Evolutionary conservation across 306 rosid genomes (phyloP).

Genomic region (Styphnolobium japonicum): DNA sequence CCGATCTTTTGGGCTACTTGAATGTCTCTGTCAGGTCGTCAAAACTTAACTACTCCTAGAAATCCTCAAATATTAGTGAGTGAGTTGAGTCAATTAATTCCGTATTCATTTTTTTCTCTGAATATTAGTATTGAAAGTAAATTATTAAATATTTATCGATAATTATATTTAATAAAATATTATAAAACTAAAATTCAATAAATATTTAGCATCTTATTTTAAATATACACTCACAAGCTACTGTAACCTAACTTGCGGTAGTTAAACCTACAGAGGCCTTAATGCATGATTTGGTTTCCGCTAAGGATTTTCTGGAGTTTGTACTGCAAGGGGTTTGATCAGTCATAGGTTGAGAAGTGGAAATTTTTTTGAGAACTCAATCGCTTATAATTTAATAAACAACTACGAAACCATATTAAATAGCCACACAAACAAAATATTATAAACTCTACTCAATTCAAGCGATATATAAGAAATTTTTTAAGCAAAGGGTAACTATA

Average conservation of each 20-base stretch:
- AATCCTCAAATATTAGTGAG: constrained; percentile 17
- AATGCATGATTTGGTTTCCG: constrained; percentile 21
- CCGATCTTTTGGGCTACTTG: constrained; percentile 45
- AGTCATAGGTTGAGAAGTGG: constrained; percentile 41
- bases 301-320: not conserved
- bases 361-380: constrained; percentile 5
- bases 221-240: no score
- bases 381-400: constrained; percentile 8
- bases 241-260: no score
- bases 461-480: not conserved
- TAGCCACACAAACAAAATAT: not conserved
- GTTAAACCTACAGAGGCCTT: not conserved
- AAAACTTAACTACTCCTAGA: constrained; percentile 34
- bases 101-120: no score
- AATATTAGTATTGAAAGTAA: no score
- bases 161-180: no score
- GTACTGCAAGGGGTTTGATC: constrained; percentile 22
- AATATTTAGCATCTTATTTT: no score
- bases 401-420: not conserved
- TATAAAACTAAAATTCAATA: no score
- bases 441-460: constrained; percentile 1
- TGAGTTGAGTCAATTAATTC: no score
- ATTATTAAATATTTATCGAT: no score
- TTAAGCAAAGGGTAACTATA: not conserved
- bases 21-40: constrained; percentile 48